phyloP scores from a whole-genome alignment of 495 filamentous ascomycete genomes.

The Trichoderma parareesei region DNA sequence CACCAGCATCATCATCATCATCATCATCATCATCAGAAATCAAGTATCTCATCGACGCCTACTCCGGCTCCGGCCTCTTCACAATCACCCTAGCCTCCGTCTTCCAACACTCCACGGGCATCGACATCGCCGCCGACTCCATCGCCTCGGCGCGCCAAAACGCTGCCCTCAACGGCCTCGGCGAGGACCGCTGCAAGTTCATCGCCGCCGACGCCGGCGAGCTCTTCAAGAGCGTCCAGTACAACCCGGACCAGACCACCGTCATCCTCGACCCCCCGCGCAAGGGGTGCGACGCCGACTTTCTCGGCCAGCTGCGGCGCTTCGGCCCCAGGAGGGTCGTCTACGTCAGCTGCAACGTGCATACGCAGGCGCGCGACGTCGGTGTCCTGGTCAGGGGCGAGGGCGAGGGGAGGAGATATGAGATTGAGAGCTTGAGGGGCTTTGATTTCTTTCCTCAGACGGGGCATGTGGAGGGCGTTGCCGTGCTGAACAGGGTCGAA shows the following conservation, averaged over 20 bases:
- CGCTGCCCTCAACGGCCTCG: slow-evolving; percentile 66
- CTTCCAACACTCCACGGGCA: slow-evolving; percentile 49
- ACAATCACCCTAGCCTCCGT: slow-evolving; percentile 83
- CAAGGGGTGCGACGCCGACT: slow-evolving; percentile 85
- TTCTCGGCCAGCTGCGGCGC: slow-evolving; percentile 67
- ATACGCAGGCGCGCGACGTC: slow-evolving; percentile 91
- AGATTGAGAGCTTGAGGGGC: slow-evolving; percentile 83
- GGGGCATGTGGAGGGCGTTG: slow-evolving; percentile 91
- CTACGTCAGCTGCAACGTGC: slow-evolving; percentile 96
- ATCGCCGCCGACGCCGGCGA: slow-evolving; percentile 74
- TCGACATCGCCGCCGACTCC: slow-evolving; percentile 53
- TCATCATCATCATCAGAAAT: slow-evolving; percentile 30
- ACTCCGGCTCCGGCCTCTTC: slow-evolving; percentile 95
- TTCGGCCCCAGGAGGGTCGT: slow-evolving; percentile 72
- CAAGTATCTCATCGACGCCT: slow-evolving; percentile 88
- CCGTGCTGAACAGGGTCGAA: slow-evolving; percentile 57
- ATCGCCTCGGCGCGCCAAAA: slow-evolving; percentile 71
- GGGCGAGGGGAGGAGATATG: slow-evolving; percentile 49
- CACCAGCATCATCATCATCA: too few relatives aligned
- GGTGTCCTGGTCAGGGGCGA: slow-evolving; percentile 66
- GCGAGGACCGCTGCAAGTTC: slow-evolving; percentile 54
- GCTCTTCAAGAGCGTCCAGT: slow-evolving; percentile 67
- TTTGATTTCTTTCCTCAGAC: slow-evolving; percentile 99
- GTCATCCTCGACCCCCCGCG: slow-evolving; percentile 91
- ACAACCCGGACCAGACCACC: slow-evolving; percentile 69